Evolutionary conservation across 225 moss, liverwort and hornwort species (phyloP).

Genomic region (Lunularia cruciata): DNA sequence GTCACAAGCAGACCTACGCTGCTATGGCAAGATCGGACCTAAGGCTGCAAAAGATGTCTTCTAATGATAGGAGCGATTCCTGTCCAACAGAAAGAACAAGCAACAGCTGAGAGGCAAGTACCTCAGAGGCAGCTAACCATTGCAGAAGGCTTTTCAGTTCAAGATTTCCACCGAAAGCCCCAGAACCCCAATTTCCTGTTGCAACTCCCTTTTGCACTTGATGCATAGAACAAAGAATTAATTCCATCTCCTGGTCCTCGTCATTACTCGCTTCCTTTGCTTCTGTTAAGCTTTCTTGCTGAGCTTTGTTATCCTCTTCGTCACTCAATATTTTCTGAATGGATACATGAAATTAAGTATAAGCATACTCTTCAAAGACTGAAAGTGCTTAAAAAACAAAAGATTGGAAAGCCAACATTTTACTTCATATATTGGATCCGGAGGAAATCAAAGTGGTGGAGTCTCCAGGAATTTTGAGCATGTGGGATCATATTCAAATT

Average conservation of each 20-base stretch:
- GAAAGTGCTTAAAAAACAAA: too few relatives aligned
- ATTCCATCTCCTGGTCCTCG: conserved; percentile 1
- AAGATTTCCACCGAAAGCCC: conserved; percentile 72
- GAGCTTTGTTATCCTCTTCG: not conserved
- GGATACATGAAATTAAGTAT: not conserved
- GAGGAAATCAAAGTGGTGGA: too few relatives aligned
- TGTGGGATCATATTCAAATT: not conserved
- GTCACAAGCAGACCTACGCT: too few relatives aligned
- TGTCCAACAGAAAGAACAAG: too few relatives aligned
- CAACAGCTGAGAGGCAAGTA: conserved; percentile 8
- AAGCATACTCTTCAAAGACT: too few relatives aligned
- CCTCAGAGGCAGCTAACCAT: conserved; percentile 74
- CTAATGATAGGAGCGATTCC: too few relatives aligned
- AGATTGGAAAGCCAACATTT: too few relatives aligned
- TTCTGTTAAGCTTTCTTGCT: not conserved
- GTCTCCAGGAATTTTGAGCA: not conserved
- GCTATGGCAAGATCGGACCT: not conserved
- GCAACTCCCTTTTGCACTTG: conserved; percentile 53
- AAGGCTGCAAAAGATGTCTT: too few relatives aligned
- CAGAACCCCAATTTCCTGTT: conserved; percentile 92
- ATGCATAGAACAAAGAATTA: conserved; percentile 34
- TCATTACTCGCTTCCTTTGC: not conserved
- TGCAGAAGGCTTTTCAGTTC: conserved; percentile 79
- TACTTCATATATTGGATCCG: too few relatives aligned
- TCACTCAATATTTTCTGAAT: not conserved